A percentile compares a stretch with the other conserved stretches of the same genome.
phyloP scores from a whole-genome alignment of 306 rosid species.

The Sesbania bispinosa region DNA sequence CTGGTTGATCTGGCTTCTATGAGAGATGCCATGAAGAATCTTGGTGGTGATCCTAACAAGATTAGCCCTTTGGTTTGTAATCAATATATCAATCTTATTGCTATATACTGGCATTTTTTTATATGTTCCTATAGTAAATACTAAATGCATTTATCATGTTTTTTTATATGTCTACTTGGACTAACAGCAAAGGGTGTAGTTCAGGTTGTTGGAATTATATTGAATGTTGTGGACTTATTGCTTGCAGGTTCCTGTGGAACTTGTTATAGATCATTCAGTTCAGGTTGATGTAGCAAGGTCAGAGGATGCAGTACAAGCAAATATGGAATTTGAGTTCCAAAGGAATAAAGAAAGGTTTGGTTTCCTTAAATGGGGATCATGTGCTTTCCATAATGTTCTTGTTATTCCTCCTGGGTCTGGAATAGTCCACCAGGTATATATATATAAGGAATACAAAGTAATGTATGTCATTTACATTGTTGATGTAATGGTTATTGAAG shows the following conservation, averaged over 20 bases:
- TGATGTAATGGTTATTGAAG: too few relatives aligned
- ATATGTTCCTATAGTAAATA: background rate
- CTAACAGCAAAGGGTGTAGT: too few relatives aligned
- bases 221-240: background rate
- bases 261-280: slow-evolving; percentile 73
- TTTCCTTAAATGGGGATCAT: slow-evolving; percentile 75
- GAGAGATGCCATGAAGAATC: slow-evolving; percentile 75
- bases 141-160: too few relatives aligned
- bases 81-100: background rate
- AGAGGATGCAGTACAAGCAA: slow-evolving; percentile 56
- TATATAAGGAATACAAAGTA: background rate
- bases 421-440: slow-evolving; percentile 67
- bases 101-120: background rate
- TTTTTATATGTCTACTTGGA: too few relatives aligned
- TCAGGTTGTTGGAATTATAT: too few relatives aligned
- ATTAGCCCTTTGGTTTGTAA: slow-evolving; percentile 58
- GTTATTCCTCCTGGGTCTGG: slow-evolving; percentile 72
- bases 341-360: slow-evolving; percentile 65
- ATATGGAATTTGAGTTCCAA: slow-evolving; percentile 61
- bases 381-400: slow-evolving; percentile 55
- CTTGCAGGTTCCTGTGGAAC: slow-evolving; percentile 67
- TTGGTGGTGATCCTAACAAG: slow-evolving; percentile 69
- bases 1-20: slow-evolving; percentile 75
- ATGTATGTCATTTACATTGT: background rate
- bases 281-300: slow-evolving; percentile 75